Base-by-base conservation (phyloP, 2,329 filamentous ascomycete species). In the Microcyclospora pomicola region DNA sequence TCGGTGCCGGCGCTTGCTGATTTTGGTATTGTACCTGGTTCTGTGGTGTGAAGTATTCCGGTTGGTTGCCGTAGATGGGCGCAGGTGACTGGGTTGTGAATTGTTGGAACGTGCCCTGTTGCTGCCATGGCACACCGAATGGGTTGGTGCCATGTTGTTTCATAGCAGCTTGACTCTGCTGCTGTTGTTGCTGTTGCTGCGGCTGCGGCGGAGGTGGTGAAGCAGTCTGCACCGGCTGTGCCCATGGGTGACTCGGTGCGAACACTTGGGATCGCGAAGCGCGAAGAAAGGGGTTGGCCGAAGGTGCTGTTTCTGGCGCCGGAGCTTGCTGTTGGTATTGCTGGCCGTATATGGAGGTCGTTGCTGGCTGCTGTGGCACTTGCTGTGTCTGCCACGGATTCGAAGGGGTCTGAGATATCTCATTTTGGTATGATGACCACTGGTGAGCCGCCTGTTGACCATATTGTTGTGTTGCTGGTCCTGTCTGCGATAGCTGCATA, bases 401-500 rank as follows among this genome's bases (percentile, higher is more conserved):
- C 16, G 46, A 41, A 0, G 42, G 40, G 32, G 52, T 43, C 31
- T 46, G 46, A 16, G 45, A 38, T 3, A 40, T 34, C 29, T 46
- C 46, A 40, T 40, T 46, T 37, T 54, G 53, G 27, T 45, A 48
- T 50, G 51, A 37, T 46, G 42, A 27, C 35, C 45, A 2, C 33
- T 37, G 27, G 30, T 36, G 9, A 33, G 35, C 33, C 56, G 55
- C 15, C 7, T 41, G 42, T 28, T 41, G 40, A 31, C 36, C 29
- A 27, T 40, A 38, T 28, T 48, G 47, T 31, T 45, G 42, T 31
- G 30, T 31, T 31, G 12, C 30, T 11, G 45, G 43, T 15, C 37
- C 44, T 6, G 48, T 40, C 14, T 48, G 44, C 6, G 56, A 75
- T 2, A 93, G 63, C 29, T 82, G 77, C 59, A 94, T 69, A 44